Evolutionary conservation across 306 rosid species (phyloP), one percentile per base, ranked within the genome.

Genomic region (Boehmeria nivea): DNA sequence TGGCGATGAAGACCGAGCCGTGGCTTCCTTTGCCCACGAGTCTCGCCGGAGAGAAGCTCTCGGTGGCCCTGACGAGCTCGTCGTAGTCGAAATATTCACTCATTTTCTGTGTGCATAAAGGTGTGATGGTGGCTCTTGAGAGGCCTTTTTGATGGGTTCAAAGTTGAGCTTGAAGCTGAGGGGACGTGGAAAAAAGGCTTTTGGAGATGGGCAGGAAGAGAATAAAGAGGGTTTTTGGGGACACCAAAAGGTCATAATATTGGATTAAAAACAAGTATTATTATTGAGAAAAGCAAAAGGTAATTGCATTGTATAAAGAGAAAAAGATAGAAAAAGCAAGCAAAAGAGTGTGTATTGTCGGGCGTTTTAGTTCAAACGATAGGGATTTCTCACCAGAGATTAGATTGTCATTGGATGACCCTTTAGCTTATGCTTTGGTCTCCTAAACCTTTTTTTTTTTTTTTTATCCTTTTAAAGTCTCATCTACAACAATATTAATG

Each of bases 11-110:
- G 2, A 83, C 82, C 34, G 22, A 64, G 8, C 91, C 87, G 43
- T 80, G 87, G 67, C 84, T 74, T 61, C 91, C 91, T 75, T 65
- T 84, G 7, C 93, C 87, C 3, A 81, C 40, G 9, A 81, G 54
- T 26, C 19, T 70, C 2, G 56, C 24, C 0, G 73, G 48, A 51
- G 78, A 70, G 72, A 81, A 84, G 12, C 66, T 66, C 12, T 69
- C 69, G 2, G 85, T 84, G 17, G 76, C 79, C 28, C 66, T 52
- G 2, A 68, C 68, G 19, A 84, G 54, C 43, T 78, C 78, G 33
- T 78, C 70, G 2, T 75, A 84, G 0, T 75, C 77, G 38, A 67
- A 68, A 40, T 40, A n/a, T 40, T 40, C 45, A 5, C 3, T n/a
- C n/a, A 10, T 40, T 40, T 31, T 31, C 9, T 31, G 36, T 31